Base-by-base conservation (phyloP, 768 basidiomycete species). In the Lactifluus hygrophoroides region DNA sequence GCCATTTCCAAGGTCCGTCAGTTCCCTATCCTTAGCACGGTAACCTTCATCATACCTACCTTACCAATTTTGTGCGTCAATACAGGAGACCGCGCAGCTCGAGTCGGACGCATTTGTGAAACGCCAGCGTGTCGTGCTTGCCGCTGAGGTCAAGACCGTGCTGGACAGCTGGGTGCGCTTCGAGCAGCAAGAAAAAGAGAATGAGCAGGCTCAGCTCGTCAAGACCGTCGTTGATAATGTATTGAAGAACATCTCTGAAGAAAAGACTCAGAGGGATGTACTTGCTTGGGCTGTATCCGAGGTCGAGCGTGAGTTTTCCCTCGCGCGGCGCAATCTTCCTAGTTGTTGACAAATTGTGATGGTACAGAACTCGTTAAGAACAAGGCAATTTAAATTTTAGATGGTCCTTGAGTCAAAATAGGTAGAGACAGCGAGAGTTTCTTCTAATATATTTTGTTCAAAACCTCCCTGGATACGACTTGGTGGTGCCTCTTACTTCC, bases 91-190 rank as follows among this genome's bases (percentile, higher is more conserved):
- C 62, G 94, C 94, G 50, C 75, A 84, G 67, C 78, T 96, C 67
- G 96, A 99, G 75, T 78, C 85, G 59, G 85, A 90, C 66, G 85
- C 88, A 57, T 99, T 98, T 67, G 84, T 88, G 46, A 90, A 92
- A 70, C 81, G 84, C 66, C 96, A 99, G 77, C 88, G 91, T 73
- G 84, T 86, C 58, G 84, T 82, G 43, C 76, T 98, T 68, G 84
- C 94, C 30, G 63, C 88, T 44, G 96, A 99, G 76, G 76, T 97
- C 69, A 98, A 97, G 76, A 67, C 86, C 27, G 94, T 98, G 42
- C 83, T 99, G 56, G 96, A 98, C 79, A 90, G 89, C 71, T 96
- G 94, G 94, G 95, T 93, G 57, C 88, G 96, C 70, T 94, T 85
- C 74, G 95, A 98, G 78, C 94, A 96, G 70, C 91, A 94, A 71